Conservation (phyloP, 2,329 filamentous ascomycete species). For the Penicillium italicum region DNA sequence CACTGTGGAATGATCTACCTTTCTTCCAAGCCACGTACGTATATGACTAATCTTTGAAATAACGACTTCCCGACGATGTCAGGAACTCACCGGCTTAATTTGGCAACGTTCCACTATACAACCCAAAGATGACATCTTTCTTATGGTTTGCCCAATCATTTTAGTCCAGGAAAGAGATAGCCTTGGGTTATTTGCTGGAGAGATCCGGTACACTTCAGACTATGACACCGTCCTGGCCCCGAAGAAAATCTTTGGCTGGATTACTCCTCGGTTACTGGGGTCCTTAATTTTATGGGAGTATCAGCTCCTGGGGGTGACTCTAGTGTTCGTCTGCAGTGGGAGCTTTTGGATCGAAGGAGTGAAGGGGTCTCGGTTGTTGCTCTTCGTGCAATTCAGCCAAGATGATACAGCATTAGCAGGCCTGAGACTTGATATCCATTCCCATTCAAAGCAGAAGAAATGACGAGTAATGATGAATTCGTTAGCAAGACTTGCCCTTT, state of each 20-base stretch:
- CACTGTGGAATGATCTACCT: too few relatives aligned
- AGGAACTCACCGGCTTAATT: too few relatives aligned
- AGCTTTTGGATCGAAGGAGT: not conserved
- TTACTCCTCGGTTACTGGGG: constrained; percentile 6
- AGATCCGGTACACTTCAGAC: not conserved
- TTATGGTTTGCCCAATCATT: constrained; percentile 16
- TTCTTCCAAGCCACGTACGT: too few relatives aligned
- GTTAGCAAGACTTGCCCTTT: too few relatives aligned
- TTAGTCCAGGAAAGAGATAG: not conserved
- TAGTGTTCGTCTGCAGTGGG: constrained; percentile 4
- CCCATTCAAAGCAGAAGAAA: too few relatives aligned
- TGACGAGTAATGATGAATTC: too few relatives aligned
- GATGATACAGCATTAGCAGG: too few relatives aligned
- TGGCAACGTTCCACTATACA: not conserved
- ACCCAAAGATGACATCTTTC: constrained; percentile 6
- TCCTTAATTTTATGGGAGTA: constrained; percentile 1
- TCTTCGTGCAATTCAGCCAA: not conserved
- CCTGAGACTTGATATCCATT: too few relatives aligned
- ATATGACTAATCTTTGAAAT: too few relatives aligned
- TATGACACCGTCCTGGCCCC: not conserved
- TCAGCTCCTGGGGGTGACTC: not conserved
- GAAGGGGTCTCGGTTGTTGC: constrained; percentile 1
- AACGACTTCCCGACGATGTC: too few relatives aligned
- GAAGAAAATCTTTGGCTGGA: constrained; percentile 9
- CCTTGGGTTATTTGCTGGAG: not conserved